A percentile compares a stretch with the other conserved stretches of the same genome.
phyloP scores from a whole-genome alignment of 352 stramenopile species.

The Thalassiosira mediterranea region DNA sequence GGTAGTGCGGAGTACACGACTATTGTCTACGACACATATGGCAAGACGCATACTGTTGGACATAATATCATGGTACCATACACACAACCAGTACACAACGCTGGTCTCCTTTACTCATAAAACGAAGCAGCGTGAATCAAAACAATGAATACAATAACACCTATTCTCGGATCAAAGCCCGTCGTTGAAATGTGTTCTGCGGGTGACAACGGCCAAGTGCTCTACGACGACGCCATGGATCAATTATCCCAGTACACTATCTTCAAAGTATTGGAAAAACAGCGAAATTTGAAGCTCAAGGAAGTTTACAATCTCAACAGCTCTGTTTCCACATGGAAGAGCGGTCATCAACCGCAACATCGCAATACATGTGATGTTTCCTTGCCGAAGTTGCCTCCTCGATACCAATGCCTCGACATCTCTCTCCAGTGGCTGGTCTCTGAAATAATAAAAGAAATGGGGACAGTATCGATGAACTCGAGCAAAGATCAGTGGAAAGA shows the following conservation, averaged over 20 bases:
- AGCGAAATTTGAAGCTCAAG: slow-evolving; percentile 31
- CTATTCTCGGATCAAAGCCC: too few species aligned
- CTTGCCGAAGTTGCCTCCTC: slow-evolving; percentile 17
- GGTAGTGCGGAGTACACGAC: too few species aligned
- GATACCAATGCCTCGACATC: slow-evolving; percentile 23
- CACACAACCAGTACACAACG: too few species aligned
- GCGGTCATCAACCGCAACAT: background rate
- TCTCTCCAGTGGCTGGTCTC: slow-evolving; percentile 10
- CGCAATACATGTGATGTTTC: background rate
- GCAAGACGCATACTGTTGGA: too few species aligned
- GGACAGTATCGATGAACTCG: slow-evolving; percentile 1
- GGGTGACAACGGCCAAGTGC: too few species aligned
- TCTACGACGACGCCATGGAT: too few species aligned
- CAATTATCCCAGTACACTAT: slow-evolving; percentile 4
- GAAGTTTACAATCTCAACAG: slow-evolving; percentile 13
- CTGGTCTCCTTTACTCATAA: too few species aligned
- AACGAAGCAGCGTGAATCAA: too few species aligned
- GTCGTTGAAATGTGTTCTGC: too few species aligned
- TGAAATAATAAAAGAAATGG: slow-evolving; percentile 1
- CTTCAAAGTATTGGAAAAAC: slow-evolving; percentile 24
- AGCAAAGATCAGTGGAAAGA: slow-evolving; percentile 6
- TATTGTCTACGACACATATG: too few species aligned
- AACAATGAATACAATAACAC: too few species aligned
- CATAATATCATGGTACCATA: too few species aligned
- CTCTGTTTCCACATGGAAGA: background rate